Percentiles rank a stretch among this genome's conserved stretches.
phyloP scores from a whole-genome alignment of 2,329 filamentous ascomycete genomes.

The Aspergillus sp. region DNA sequence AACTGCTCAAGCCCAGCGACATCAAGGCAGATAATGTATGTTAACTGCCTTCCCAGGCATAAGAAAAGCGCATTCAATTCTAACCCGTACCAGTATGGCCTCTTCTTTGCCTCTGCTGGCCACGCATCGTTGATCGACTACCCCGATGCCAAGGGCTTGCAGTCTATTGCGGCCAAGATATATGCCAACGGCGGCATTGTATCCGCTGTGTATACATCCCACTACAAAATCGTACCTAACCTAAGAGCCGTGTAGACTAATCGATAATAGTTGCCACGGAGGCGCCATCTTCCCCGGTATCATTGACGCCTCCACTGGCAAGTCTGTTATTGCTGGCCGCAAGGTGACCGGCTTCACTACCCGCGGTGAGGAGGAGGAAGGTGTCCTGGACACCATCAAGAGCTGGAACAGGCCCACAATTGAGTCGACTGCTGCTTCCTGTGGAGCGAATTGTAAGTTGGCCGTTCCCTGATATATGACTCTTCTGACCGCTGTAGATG shows the following conservation, averaged over 20 bases:
- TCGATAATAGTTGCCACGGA: constrained; percentile 32
- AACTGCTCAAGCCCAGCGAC: constrained; percentile 25
- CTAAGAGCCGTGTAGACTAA: no score
- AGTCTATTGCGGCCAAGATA: constrained; percentile 24
- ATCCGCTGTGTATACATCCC: constrained; percentile 29
- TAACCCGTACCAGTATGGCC: constrained; percentile 23
- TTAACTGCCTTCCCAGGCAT: neutral
- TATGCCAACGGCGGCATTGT: constrained; percentile 31
- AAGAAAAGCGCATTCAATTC: neutral
- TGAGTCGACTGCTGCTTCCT: constrained; percentile 25
- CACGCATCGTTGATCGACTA: constrained; percentile 43
- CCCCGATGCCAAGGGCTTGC: constrained; percentile 31
- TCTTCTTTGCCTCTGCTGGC: constrained; percentile 42
- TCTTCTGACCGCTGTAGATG: neutral
- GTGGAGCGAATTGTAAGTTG: constrained; percentile 31
- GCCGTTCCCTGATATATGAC: neutral
- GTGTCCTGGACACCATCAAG: constrained; percentile 32
- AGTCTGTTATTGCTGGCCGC: constrained; percentile 33
- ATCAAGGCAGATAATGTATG: constrained; percentile 21
- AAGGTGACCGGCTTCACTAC: constrained; percentile 41
- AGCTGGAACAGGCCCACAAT: constrained; percentile 31
- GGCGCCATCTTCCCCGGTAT: constrained; percentile 38
- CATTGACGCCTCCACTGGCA: constrained; percentile 26
- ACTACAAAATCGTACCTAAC: no score
- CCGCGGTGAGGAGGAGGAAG: constrained; percentile 31